Evolutionary conservation across 352 stramenopile genomes (phyloP), one percentile per base, ranked within the genome.

Genomic region (Pythium periplocum): DNA sequence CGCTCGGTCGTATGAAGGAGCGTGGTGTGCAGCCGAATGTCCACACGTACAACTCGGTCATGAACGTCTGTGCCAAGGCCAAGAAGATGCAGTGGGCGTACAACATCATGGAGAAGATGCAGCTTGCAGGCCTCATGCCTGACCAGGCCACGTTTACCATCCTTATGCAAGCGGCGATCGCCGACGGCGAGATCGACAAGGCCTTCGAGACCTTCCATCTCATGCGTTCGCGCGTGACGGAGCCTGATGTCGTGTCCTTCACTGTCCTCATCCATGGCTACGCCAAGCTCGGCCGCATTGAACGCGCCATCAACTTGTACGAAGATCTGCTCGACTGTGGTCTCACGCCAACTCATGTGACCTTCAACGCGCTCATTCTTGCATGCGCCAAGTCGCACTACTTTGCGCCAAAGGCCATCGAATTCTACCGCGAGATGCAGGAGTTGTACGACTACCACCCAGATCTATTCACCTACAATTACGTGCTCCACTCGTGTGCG

Each of bases 391-490:
- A 90, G 63, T 93, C 82, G 53, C 74, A 86, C 64, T 86, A 93
- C 54, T 93, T 83, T 64, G 82, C 82, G 26, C 82, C 90, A 68
- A 93, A 93, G 55, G 78, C 82, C 3, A 60, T 90, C 33, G 82
- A 93, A 42, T 90, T 93, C 42, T 93, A 90, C 70, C 66, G 90
- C 50, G 82, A 93, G 48, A 90, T 93, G 82, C 82, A 93, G 57
- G 82, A 93, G 54, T 57, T 90, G 55, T 93, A 93, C 64, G 82
- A 93, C 61, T 88, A 90, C 64, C 59, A 77, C 31, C 82, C 82
- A 41, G 78, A 90, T 59, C 53, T 78, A 61, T 79, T 83, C 56
- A 86, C 79, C 51, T 93, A 93, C 72, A 78, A 78, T 56, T 89
- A 80, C 43, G 77, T 93, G 58, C 59, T 93, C 35, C 75, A 86